A percentile compares a stretch with the other conserved stretches of the same genome.
Evolutionary conservation across 75 land plant species (phyloP).

Genomic region (Isoetes taiwanensis): DNA sequence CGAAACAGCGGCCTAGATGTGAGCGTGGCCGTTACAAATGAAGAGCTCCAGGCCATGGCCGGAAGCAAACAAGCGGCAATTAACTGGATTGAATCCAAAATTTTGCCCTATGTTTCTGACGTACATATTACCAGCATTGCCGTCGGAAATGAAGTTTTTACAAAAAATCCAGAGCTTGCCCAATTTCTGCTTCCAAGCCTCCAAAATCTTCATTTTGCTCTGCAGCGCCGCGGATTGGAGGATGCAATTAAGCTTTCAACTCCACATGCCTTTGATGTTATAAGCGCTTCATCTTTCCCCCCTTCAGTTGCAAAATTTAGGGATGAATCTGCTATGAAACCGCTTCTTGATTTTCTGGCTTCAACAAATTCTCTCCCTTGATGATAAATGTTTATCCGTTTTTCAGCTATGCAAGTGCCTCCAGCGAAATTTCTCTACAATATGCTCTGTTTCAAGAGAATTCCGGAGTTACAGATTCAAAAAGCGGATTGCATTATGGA

Average conservation of each 20-base stretch:
- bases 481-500: slow-evolving; percentile 18
- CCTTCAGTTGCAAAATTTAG: slow-evolving; percentile 28
- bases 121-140: slow-evolving; percentile 53
- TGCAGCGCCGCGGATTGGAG: slow-evolving; percentile 12
- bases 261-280: slow-evolving; percentile 9
- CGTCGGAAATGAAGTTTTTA: slow-evolving; percentile 51
- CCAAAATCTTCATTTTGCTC: slow-evolving; percentile 27
- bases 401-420: slow-evolving; percentile 13
- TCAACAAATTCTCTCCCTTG: slow-evolving; percentile 3
- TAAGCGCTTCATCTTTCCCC: slow-evolving; percentile 27
- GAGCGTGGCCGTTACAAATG: slow-evolving; percentile 55
- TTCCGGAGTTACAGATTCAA: slow-evolving; percentile 8
- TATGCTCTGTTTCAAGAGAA: slow-evolving; percentile 23
- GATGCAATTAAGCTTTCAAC: slow-evolving; percentile 24
- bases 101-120: slow-evolving; percentile 46
- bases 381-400: slow-evolving; percentile 31
- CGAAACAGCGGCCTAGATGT: slow-evolving; percentile 60
- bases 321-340: slow-evolving; percentile 10
- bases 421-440: not conserved
- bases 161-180: slow-evolving; percentile 3
- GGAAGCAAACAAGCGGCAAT: slow-evolving; percentile 49
- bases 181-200: slow-evolving; percentile 25
- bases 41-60: slow-evolving; percentile 42
- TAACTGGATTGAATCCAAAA: slow-evolving; percentile 55
- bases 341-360: slow-evolving; percentile 13